Evolutionary conservation across 805 yeast species (phyloP), one percentile per base, ranked within the genome.

Genomic region (Saccharomycopsis capsularis): DNA sequence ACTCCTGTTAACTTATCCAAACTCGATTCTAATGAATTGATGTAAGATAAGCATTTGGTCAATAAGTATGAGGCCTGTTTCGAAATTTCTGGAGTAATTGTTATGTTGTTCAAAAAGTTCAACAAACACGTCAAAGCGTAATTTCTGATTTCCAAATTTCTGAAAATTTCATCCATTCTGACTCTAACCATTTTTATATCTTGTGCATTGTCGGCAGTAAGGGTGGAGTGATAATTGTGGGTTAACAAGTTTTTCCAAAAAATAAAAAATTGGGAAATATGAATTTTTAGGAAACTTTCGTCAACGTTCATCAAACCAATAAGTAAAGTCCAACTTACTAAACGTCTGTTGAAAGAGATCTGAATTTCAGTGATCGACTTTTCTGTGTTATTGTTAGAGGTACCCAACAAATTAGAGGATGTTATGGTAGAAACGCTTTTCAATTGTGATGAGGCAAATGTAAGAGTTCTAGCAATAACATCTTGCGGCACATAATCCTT

Each of bases 271-370:
- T 81, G 87, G 2, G 79, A 71, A 13, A 74, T 65, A 54, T 81
- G 82, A 48, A 78, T 68, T 44, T 71, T 67, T 34, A 85, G 66
- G 48, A 77, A 75, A 22, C 69, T 65, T 15, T 73, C 71, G 34
- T 82, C 84, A 57, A 77, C 75, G 44, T 79, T 75, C 71, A 84
- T 76, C 3, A 83, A 61, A 2, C 91, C 91, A 52, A 72, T 68
- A 21, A 85, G 58, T 22, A 82, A 57, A 15, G 76, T 70, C 91
- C 93, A 85, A 37, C 86, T 64, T 39, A 75, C 61, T 42, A 75
- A 44, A 35, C 68, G 59, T 56, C 70, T 61, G 55, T 64, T 59
- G 60, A 67, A 59, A 52, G 69, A 47, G 39, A 63, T 39, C 7
- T 56, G 23, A 60, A 60, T 47, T 53, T 60, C 27, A 55, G 60